Evolutionary conservation across 2,329 filamentous ascomycete species (phyloP), one percentile per base, ranked within the genome.

Genomic region (Penicillium janthinellum): DNA sequence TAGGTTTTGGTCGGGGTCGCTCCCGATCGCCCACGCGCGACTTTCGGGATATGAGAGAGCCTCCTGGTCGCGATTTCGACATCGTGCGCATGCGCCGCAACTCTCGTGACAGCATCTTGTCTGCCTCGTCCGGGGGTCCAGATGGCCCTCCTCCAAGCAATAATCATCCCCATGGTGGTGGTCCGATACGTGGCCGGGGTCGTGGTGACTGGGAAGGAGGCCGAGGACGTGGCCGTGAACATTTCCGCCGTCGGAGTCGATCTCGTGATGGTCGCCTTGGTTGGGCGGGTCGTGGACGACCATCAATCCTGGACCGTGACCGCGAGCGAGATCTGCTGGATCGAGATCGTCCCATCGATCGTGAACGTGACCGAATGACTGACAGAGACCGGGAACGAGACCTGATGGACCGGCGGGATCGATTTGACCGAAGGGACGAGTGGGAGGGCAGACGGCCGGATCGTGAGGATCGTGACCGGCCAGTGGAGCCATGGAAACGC

Each of bases 1-100:
- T 75, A 3, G 75, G 79, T 8, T 78, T 80, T 58, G 76, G 79
- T 12, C 76, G 78, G 44, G 79, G 82, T 45, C 76, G 79, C 65
- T 76, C 78, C 61, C 63, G 80, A 67, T 75, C 79, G 2, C 79
- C 78, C 12, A 73, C 73, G 17, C 72, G 77, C 59, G 77, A 78
- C 58, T 78, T 77, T 58, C 73, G 77, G 28, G 77, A 79, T 58
- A 57, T 68, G 31, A 68, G 77, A 64, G 76, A 78, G 11, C 66
- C 69, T 1, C 62, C 70, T 1, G 70, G 70, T 25, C 70, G 76
- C n/a, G 76, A 78, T 60, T 67, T 74, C 5, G 77, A 78, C 60
- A 48, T 75, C 12, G 67, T 75, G 51, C 72, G 78, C 22, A 73
- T 79, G 64, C 75, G 78, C 45, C 76, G 78, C 22, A 77, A 78